Evolutionary conservation across 768 basidiomycete species (phyloP), one percentile per base, ranked within the genome.

Genomic region (Trametes cingulata): DNA sequence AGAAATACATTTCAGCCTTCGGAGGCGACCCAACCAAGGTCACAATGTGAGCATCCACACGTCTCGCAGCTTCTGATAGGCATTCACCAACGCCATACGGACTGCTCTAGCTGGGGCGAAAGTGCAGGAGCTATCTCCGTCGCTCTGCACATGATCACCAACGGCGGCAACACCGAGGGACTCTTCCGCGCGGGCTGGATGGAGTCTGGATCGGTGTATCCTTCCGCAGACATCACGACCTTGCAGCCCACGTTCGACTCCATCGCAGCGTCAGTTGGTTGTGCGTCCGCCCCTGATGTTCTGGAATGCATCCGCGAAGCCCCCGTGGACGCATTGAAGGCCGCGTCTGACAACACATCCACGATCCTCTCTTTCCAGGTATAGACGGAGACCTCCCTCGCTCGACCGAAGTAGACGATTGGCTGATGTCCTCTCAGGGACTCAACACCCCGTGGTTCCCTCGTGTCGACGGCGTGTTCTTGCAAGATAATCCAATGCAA

Each of bases 1-100:
- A 74, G 48, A 46, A 43, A 41, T 35, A 52, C 24, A 46, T 52
- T 35, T 29, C 48, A 19, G 22, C 48, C 4, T 55, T 48, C 46
- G 56, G 79, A 13, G 79, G 80, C 0, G 79, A 82, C 66, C 78
- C 75, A 0, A 64, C 40, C 20, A 77, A 77, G 56, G 78, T 82
- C 24, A 80, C 77, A 0, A 48, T 59, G 39, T 60, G 19, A n/a
- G 53, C 20, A 1, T 27, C 10, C 10, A 4, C 20, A 10, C 0
- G 15, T 1, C 15, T 0, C 15, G 19, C 24, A 24, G 14, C 6
- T 14, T 7, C 9, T 19, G 4, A 3, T 15, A 13, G 9, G 20
- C 19, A 39, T 19, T 48, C 25, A 48, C 25, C 39, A n/a, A 5
- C 39, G 3, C 27, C 15, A 19, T 37, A 13, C n/a, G 17, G n/a